Base-by-base conservation (phyloP, 164 flowering plant species). In the Piper longum region DNA sequence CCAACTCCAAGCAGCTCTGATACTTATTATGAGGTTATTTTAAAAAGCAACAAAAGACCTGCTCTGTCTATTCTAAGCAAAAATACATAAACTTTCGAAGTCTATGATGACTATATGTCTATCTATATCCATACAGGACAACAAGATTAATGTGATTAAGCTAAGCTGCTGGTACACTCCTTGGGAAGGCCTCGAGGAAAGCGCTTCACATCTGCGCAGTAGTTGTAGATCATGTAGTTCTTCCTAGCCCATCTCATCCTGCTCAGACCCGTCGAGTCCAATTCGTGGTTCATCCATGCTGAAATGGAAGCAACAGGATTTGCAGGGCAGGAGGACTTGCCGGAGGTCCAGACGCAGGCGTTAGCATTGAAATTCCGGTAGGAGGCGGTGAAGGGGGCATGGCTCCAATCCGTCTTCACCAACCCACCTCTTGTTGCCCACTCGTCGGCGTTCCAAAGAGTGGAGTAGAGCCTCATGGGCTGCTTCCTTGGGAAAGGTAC, bases 181-280 rank as follows among this genome's bases (percentile, higher is more conserved):
- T 52, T 45, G 2, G 79, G 75, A 9, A 72, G 43, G 14, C 84
- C 81, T 41, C 71, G 71, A 52, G 80, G 74, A 36, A 73, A 78
- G 39, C 80, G 71, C 54, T 76, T 74, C 19, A 57, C 17, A 56
- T 80, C 78, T 13, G 69, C 54, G 68, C 83, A 80, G 58, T 78
- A 78, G 62, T 76, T 69, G 59, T 77, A 76, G 19, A 81, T 54
- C 82, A 74, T 75, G 66, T 60, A 68, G 44, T 80, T 67, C 54
- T 63, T 36, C 39, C 70, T 75, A 56, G 72, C 75, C 80, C 79
- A 73, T 56, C 70, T 36, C 4, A 81, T 41, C 56, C 71, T 68
- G 4, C 58, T 71, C 40, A 67, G 64, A 2, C 70, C 52, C 3
- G 52, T 14, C 52, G 52, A 48, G 52, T 48, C 52, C 52, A 48